These are phyloP conservation scores for Alloascoidea hylecoeti DNA, from an alignment of 805 yeast genomes.

Conservation along the genomic window DNA sequence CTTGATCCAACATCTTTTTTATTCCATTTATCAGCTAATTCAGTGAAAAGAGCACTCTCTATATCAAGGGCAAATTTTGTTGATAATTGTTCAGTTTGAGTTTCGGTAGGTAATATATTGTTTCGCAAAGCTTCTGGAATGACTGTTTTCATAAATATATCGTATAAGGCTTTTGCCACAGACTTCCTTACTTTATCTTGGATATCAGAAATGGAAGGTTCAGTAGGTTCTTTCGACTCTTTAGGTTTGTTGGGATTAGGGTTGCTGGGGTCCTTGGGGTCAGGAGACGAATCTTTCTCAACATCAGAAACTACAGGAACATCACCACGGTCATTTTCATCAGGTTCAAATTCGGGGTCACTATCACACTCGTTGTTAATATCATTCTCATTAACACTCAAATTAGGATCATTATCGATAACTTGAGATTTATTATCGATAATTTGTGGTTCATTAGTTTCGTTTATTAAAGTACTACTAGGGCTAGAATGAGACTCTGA, in stretches of 20 bases:
- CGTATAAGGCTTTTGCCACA: slow-evolving; percentile 36
- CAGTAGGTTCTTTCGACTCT: slow-evolving; percentile 3
- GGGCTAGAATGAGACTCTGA: slow-evolving; percentile 10
- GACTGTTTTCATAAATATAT: slow-evolving; percentile 25
- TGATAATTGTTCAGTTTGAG: slow-evolving; percentile 21
- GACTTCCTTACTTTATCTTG: slow-evolving; percentile 27
- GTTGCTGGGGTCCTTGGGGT: slow-evolving; percentile 2
- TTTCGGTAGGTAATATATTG: slow-evolving; percentile 7
- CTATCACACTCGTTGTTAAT: slow-evolving; percentile 5
- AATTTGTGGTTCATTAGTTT: slow-evolving; percentile 5
- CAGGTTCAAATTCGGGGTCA: no score
- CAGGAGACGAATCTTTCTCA: slow-evolving; percentile 3
- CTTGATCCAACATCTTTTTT: slow-evolving; percentile 20
- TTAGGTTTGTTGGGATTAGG: slow-evolving; percentile 3
- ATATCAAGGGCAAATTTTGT: slow-evolving; percentile 30
- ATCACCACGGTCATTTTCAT: no score
- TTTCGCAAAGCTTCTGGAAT: slow-evolving; percentile 17
- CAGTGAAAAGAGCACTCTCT: slow-evolving; percentile 32
- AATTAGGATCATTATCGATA: slow-evolving; percentile 6
- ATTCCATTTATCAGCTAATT: slow-evolving; percentile 17
- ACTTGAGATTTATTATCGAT: slow-evolving; percentile 7
- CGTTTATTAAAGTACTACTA: slow-evolving; percentile 12
- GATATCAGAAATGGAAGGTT: slow-evolving; percentile 4
- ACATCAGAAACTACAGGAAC: no score
- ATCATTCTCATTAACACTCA: slow-evolving; percentile 7